Conservation (phyloP, 108 stramenopile genomes). For the Cyclotella atomus region DNA sequence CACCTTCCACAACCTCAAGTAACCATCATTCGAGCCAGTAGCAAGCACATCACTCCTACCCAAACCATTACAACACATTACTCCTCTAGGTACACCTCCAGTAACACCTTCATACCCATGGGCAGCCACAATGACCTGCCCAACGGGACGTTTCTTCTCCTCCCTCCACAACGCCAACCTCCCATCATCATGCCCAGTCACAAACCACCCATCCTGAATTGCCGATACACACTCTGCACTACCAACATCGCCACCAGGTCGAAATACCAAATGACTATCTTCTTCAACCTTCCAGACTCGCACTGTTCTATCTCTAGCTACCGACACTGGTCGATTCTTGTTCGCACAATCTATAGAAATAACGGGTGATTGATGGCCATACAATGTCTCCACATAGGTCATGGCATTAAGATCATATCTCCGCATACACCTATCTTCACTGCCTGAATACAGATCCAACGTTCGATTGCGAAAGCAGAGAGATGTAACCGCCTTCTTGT, state of each 20-base stretch:
- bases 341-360: conserved; percentile 81
- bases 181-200: conserved; percentile 96
- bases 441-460: conserved; percentile 90
- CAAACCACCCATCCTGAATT: conserved; percentile 91
- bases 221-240: conserved; percentile 79
- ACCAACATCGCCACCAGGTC: conserved; percentile 71
- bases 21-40: conserved; percentile 90
- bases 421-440: conserved; percentile 91
- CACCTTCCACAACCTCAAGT: conserved; percentile 86
- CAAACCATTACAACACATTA: conserved; percentile 57
- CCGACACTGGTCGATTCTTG: conserved; percentile 88
- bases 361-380: conserved; percentile 96
- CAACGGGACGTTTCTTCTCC: conserved; percentile 93
- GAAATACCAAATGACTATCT: conserved; percentile 96
- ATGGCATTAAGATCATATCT: conserved; percentile 90
- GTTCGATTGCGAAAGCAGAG: conserved; percentile 86
- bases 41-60: conserved; percentile 77
- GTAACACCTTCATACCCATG: conserved; percentile 67
- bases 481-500: conserved; percentile 84
- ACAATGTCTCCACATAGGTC: conserved; percentile 98
- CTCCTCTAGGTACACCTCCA: conserved; percentile 52
- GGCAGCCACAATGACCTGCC: conserved; percentile 48
- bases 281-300: conserved; percentile 97
- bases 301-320: conserved; percentile 88
- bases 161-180: conserved; percentile 90